Percentiles rank a stretch among this genome's conserved stretches.
These are phyloP conservation scores for Meyerozyma sp. DNA, from an alignment of 1,139 yeast species.

Conservation along the genomic window DNA sequence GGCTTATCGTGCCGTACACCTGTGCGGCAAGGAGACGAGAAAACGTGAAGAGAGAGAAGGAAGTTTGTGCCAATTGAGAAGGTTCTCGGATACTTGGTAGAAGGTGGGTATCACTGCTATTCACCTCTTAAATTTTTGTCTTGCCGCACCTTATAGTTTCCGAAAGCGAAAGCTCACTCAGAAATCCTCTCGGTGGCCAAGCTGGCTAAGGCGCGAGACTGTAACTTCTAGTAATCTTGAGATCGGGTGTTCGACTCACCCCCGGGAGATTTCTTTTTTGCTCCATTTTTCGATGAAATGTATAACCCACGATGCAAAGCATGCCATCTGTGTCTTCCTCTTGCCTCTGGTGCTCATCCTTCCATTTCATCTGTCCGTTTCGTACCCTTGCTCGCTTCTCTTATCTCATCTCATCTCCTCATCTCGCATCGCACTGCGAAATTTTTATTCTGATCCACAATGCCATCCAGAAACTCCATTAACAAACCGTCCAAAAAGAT, in stretches of 20 bases:
- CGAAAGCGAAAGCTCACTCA: neutral
- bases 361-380: neutral
- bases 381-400: no score
- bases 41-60: neutral
- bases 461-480: slow-evolving; percentile 78
- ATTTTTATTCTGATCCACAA: slow-evolving; percentile 13
- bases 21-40: neutral
- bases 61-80: no score
- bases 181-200: slow-evolving; percentile 63
- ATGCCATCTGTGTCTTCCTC: neutral
- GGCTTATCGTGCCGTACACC: slow-evolving; percentile 1
- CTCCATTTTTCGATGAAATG: neutral
- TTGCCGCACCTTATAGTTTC: neutral
- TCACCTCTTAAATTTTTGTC: no score
- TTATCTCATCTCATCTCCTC: neutral
- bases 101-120: no score
- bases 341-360: neutral
- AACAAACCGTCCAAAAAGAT: slow-evolving; percentile 72
- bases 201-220: slow-evolving; percentile 83
- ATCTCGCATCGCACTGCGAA: slow-evolving; percentile 1
- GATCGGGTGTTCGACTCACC: slow-evolving; percentile 18
- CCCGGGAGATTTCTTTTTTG: slow-evolving; percentile 11
- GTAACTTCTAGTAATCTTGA: slow-evolving; percentile 32
- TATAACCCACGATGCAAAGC: neutral
- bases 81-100: no score